Conservation (phyloP, 306 rosid genomes). For the Prunus padus region DNA sequence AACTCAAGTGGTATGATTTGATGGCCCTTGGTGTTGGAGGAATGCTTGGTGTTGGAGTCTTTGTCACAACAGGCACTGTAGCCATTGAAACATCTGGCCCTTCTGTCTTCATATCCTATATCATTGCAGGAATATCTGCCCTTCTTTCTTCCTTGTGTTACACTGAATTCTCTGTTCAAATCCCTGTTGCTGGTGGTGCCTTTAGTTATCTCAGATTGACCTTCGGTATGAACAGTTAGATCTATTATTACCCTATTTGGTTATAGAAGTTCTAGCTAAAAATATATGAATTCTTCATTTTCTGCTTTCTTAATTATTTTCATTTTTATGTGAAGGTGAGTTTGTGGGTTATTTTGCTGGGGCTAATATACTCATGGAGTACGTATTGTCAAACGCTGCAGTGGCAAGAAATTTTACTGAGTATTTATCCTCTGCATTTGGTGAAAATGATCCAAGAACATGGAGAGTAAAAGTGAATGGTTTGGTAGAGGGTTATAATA, state of each 20-base stretch:
- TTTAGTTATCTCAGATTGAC: slow-evolving; percentile 86
- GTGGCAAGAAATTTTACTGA: slow-evolving; percentile 89
- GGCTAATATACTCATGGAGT: slow-evolving; percentile 88
- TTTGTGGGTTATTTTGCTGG: slow-evolving; percentile 93
- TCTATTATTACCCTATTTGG: neutral
- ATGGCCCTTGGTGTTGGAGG: slow-evolving; percentile 91
- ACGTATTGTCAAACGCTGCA: slow-evolving; percentile 91
- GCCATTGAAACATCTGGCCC: slow-evolving; percentile 69
- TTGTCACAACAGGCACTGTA: slow-evolving; percentile 83
- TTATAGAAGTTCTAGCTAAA: neutral
- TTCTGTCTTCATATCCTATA: slow-evolving; percentile 76
- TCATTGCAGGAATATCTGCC: slow-evolving; percentile 84
- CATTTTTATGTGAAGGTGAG: slow-evolving; percentile 56
- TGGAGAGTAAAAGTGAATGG: slow-evolving; percentile 89
- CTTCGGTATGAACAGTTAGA: slow-evolving; percentile 50
- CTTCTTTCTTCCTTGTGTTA: slow-evolving; percentile 89
- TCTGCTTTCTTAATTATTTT: slow-evolving; percentile 2
- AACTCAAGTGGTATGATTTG: slow-evolving; percentile 77
- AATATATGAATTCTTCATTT: neutral
- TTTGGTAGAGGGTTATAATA: slow-evolving; percentile 53
- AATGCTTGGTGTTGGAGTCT: slow-evolving; percentile 96
- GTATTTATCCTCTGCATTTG: slow-evolving; percentile 61
- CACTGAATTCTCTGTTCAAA: slow-evolving; percentile 87
- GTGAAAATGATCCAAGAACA: slow-evolving; percentile 48
- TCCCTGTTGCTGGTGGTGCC: slow-evolving; percentile 97